Percentiles rank a stretch among this genome's conserved stretches.
These are phyloP conservation scores for Neurospora sp. DNA, from an alignment of 495 filamentous ascomycete genomes.

Conservation along the genomic window DNA sequence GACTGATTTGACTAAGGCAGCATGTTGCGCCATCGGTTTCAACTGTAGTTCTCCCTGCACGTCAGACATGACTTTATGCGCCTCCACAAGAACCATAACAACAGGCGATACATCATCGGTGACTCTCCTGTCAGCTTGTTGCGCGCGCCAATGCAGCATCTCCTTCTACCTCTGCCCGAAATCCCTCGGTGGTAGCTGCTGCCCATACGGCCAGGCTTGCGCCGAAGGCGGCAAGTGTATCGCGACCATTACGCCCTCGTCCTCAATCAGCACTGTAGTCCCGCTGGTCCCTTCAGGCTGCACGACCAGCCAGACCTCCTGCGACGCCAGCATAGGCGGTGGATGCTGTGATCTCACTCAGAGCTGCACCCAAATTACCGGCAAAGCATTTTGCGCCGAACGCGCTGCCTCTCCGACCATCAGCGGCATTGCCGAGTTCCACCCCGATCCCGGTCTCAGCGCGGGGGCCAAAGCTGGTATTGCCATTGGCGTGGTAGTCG, in stretches of 20 bases:
- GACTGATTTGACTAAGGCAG: constrained; percentile 2
- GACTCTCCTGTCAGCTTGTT: constrained; percentile 23
- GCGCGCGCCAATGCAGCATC: constrained; percentile 25
- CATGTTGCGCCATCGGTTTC: constrained; percentile 31
- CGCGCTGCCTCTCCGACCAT: constrained; percentile 29
- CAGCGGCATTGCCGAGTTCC: constrained; percentile 12
- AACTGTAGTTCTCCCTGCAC: constrained; percentile 26
- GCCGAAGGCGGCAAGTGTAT: constrained; percentile 15
- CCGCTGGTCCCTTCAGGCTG: constrained; percentile 39
- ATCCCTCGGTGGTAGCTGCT: constrained; percentile 35
- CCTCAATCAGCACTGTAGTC: constrained; percentile 12
- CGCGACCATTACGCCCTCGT: constrained; percentile 10
- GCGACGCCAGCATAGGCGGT: constrained; percentile 52
- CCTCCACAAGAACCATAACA: constrained; percentile 12
- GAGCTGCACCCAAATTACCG: constrained; percentile 54
- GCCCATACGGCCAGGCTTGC: constrained; percentile 29
- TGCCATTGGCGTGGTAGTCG: constrained; percentile 33
- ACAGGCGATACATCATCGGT: constrained; percentile 7
- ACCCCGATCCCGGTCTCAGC: constrained; percentile 14
- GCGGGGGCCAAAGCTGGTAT: constrained; percentile 35
- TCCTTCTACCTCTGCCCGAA: constrained; percentile 33
- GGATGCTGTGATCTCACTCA: constrained; percentile 67
- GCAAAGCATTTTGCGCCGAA: constrained; percentile 37
- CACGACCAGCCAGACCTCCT: constrained; percentile 63
- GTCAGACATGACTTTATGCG: constrained; percentile 11